Base-by-base conservation (phyloP, 2,329 filamentous ascomycete species). In the Cytospora chrysosperma region DNA sequence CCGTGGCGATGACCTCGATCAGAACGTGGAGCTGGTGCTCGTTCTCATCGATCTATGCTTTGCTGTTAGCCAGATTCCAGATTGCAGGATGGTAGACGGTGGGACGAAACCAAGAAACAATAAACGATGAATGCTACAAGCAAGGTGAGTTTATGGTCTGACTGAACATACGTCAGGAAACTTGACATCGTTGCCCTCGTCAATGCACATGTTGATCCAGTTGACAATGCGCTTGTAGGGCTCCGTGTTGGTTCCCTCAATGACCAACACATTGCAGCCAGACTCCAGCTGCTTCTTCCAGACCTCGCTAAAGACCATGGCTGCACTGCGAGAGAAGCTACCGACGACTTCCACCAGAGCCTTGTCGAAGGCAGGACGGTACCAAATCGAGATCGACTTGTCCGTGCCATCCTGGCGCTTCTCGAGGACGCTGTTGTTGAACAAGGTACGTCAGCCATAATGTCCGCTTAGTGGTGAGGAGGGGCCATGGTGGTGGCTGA, bases 131-230 rank as follows among this genome's bases (percentile, higher is more conserved):
- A n/a, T n/a, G n/a, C n/a, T n/a, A n/a, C n/a, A n/a, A n/a, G 1
- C 27, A n/a, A 34, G 59, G 12, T 5, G 9, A 9, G 27, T 30
- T 19, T 3, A 19, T 26, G n/a, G 17, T 27, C 17, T 9, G 21
- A 15, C 6, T 21, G 4, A 4, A n/a, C 50, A 54, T 37, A 62
- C 63, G 30, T 66, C 64, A 8, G 64, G 64, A 21, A 66, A 66
- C 50, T 66, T 66, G 61, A 66, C 27, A 47, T 66, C 64, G 26
- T 66, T 66, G 51, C 64, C 64, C 54, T 64, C 58, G 2, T 64
- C 57, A 21, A 66, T 30, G 37, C 64, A 66, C 10, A 61, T 40
- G 17, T 66, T 59, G 57, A 66, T 66, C 64, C 64, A 66, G 12
- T 59, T 40, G 17, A 66, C 40, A 24, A 66, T 27, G 40, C 51